Evolutionary conservation across 768 basidiomycete species (phyloP).

Genomic region (Hortiboletus campestris): DNA sequence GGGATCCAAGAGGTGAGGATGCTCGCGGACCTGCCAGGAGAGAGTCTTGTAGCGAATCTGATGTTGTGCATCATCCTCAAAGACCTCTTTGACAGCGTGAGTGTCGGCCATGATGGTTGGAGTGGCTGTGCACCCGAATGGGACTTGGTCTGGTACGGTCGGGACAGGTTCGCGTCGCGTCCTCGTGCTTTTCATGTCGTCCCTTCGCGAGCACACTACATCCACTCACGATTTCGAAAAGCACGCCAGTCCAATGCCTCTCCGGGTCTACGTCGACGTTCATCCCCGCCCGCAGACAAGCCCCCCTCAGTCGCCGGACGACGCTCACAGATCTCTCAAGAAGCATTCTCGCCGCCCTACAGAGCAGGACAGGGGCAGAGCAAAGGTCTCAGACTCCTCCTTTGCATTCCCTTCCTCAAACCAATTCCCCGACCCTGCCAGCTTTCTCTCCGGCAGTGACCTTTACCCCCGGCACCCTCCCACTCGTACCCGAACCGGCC

Average conservation of each 20-base stretch:
- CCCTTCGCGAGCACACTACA: conserved; percentile 22
- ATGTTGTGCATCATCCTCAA: conserved; percentile 42
- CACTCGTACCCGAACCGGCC: conserved; percentile 57
- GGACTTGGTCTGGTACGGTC: no score
- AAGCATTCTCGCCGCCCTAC: conserved; percentile 25
- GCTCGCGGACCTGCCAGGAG: neutral
- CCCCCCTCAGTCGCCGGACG: conserved; percentile 28
- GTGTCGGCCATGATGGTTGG: neutral
- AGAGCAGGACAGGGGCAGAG: conserved; percentile 25
- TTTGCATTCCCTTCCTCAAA: conserved; percentile 30
- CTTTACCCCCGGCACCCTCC: conserved; percentile 43
- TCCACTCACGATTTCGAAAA: conserved; percentile 49
- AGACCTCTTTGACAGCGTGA: conserved; percentile 28
- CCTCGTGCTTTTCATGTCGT: conserved; percentile 6
- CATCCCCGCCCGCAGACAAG: conserved; percentile 42
- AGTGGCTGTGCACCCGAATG: conserved; percentile 1
- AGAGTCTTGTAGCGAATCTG: conserved; percentile 3
- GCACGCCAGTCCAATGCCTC: conserved; percentile 13
- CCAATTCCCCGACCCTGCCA: conserved; percentile 25
- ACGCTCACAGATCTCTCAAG: conserved; percentile 12
- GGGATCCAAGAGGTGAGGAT: no score
- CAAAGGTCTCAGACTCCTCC: conserved; percentile 26
- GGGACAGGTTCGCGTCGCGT: no score
- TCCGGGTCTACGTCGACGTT: conserved; percentile 37
- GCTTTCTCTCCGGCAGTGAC: conserved; percentile 25